Percentiles rank a stretch among this genome's conserved stretches.
Conservation (phyloP, 225 moss, liverwort and hornwort genomes). For the Pseudisothecium myosuroides region DNA sequence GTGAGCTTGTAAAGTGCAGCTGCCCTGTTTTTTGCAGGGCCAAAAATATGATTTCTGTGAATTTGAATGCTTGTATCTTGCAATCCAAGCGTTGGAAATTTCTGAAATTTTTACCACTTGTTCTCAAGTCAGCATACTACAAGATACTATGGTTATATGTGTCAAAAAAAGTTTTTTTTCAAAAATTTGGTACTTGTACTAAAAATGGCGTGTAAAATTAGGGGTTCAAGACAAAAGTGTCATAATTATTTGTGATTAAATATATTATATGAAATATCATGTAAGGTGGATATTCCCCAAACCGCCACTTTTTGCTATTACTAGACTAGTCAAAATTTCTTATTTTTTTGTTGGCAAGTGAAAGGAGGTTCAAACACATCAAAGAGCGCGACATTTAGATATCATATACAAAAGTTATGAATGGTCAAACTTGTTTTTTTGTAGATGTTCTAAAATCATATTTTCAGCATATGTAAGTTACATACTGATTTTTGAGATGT, state of each 20-base stretch:
- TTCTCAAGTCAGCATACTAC: too few relatives aligned
- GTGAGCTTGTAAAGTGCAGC: too few relatives aligned
- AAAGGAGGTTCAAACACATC: background rate
- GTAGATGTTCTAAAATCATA: background rate
- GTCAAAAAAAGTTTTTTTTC: too few relatives aligned
- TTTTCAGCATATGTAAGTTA: background rate
- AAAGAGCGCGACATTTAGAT: fast-evolving
- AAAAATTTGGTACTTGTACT: too few relatives aligned
- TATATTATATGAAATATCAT: background rate
- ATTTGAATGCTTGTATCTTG: too few relatives aligned
- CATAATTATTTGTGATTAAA: background rate
- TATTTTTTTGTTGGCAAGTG: background rate
- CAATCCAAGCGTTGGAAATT: too few relatives aligned
- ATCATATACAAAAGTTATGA: background rate
- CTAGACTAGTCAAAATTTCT: background rate
- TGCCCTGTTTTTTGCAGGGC: too few relatives aligned
- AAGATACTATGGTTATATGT: too few relatives aligned
- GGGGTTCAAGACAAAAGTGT: too few relatives aligned
- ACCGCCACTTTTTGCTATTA: background rate
- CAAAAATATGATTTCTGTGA: too few relatives aligned
- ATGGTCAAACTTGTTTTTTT: background rate
- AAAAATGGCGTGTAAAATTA: too few relatives aligned
- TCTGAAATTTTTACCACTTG: too few relatives aligned
- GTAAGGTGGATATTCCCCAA: fast-evolving
- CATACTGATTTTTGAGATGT: background rate